A percentile compares a stretch with the other conserved stretches of the same genome.
Evolutionary conservation across 176 grass and related monocot species (phyloP).

Genomic region (Urochloa ruziziensis): DNA sequence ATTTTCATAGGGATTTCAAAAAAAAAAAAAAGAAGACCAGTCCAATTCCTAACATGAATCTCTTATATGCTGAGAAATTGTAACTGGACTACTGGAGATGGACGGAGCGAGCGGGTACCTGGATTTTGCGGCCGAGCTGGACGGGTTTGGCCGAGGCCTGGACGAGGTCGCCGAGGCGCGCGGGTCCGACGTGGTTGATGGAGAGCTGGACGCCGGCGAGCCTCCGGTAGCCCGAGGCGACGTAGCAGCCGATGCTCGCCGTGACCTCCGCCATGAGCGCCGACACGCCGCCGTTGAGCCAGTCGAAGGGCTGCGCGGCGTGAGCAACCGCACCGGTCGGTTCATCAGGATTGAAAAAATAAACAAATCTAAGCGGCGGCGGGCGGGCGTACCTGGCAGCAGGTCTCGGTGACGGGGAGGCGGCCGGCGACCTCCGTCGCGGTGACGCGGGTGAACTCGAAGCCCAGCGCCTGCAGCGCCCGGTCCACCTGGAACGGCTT

Average conservation of each 20-base stretch:
- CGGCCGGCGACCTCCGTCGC: slow-evolving; percentile 57
- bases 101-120: slow-evolving; percentile 27
- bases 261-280: slow-evolving; percentile 69
- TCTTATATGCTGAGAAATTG: neutral
- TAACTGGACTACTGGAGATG: neutral
- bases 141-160: slow-evolving; percentile 56
- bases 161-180: slow-evolving; percentile 59
- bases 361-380: neutral
- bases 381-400: slow-evolving; percentile 57
- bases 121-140: slow-evolving; percentile 63
- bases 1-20: neutral
- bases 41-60: neutral
- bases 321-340: no score
- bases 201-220: slow-evolving; percentile 79
- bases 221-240: slow-evolving; percentile 49
- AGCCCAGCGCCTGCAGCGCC: slow-evolving; percentile 60
- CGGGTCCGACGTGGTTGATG: slow-evolving; percentile 74
- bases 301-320: slow-evolving; percentile 55
- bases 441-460: slow-evolving; percentile 59
- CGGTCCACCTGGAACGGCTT: slow-evolving; percentile 37
- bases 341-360: neutral
- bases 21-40: no score
- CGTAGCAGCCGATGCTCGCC: slow-evolving; percentile 69
- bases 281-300: slow-evolving; percentile 79
- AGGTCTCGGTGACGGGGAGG: slow-evolving; percentile 69